These are phyloP conservation scores for Hemisphaericaspora subhashii DNA, from an alignment of 1,139 yeast genomes.

Conservation along the genomic window DNA sequence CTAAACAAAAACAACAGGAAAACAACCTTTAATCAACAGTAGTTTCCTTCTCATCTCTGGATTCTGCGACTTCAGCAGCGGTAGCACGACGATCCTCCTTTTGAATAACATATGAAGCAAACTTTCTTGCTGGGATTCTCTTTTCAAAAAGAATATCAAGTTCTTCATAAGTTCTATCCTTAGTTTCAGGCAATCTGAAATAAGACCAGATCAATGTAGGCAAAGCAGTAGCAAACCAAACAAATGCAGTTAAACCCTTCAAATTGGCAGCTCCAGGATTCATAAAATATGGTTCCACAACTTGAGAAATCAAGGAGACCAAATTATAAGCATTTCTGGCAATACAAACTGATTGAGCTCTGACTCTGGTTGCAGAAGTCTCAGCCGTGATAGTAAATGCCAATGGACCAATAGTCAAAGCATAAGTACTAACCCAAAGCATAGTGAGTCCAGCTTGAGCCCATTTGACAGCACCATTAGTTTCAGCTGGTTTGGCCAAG, in stretches of 20 bases:
- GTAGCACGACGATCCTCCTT: too few species aligned
- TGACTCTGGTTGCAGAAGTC: conserved; percentile 25
- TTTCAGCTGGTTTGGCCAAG: conserved; percentile 31
- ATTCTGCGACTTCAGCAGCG: background rate
- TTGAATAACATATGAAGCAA: conserved; percentile 10
- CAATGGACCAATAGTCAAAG: conserved; percentile 26
- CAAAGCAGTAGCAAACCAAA: conserved; percentile 22
- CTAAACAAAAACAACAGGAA: background rate
- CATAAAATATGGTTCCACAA: conserved; percentile 27
- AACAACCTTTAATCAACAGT: background rate
- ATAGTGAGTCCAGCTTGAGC: conserved; percentile 24
- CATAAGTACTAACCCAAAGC: conserved; percentile 26
- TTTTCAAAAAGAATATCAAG: conserved; percentile 25
- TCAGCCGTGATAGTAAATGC: conserved; percentile 25
- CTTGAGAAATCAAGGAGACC: conserved; percentile 19
- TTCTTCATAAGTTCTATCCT: conserved; percentile 25
- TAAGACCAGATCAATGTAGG: conserved; percentile 25
- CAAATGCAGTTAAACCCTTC: conserved; percentile 27
- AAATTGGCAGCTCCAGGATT: conserved; percentile 25
- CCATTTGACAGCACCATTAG: conserved; percentile 20
- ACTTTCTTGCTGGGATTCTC: conserved; percentile 21
- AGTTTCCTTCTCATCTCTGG: background rate
- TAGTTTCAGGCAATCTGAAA: conserved; percentile 26
- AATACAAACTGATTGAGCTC: conserved; percentile 26
- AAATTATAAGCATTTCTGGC: conserved; percentile 27